Conservation (phyloP, 2,329 filamentous ascomycete species). For the Sclerotinia sclerotiorum region DNA sequence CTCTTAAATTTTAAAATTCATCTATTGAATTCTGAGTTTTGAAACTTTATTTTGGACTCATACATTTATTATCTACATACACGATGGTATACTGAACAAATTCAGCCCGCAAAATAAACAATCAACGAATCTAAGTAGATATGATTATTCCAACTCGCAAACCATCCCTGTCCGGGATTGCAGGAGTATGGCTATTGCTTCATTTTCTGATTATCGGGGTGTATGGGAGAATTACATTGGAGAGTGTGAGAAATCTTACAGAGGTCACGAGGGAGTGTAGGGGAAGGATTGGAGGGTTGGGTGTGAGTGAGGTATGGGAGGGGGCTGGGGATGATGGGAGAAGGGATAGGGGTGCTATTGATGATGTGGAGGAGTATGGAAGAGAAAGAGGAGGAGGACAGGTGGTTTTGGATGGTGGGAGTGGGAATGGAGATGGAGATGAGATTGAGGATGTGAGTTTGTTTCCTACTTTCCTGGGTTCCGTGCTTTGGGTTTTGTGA, state of each 20-base stretch:
- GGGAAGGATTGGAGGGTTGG: neutral
- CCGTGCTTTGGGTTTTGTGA: neutral
- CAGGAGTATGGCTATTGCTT: neutral
- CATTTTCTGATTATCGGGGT: neutral
- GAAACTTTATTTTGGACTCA: neutral
- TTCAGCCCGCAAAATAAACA: neutral
- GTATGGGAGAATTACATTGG: slow-evolving; percentile 2
- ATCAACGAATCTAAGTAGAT: neutral
- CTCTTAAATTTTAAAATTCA: neutral
- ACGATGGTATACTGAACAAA: neutral
- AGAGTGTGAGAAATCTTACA: slow-evolving; percentile 9
- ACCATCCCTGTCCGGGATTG: neutral
- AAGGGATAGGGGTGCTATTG: neutral
- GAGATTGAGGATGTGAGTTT: slow-evolving; percentile 21
- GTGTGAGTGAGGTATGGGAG: neutral
- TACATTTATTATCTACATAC: neutral
- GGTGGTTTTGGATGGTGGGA: slow-evolving; percentile 9
- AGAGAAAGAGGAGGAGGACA: neutral
- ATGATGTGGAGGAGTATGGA: neutral
- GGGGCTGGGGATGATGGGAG: neutral
- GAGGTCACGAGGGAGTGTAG: slow-evolving; percentile 1
- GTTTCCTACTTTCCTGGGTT: neutral
- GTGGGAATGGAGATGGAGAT: neutral
- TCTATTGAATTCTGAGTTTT: neutral
- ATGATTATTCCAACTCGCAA: neutral